Evolutionary conservation across 345 rosid species (phyloP).

Genomic region (Mercurialis annua): DNA sequence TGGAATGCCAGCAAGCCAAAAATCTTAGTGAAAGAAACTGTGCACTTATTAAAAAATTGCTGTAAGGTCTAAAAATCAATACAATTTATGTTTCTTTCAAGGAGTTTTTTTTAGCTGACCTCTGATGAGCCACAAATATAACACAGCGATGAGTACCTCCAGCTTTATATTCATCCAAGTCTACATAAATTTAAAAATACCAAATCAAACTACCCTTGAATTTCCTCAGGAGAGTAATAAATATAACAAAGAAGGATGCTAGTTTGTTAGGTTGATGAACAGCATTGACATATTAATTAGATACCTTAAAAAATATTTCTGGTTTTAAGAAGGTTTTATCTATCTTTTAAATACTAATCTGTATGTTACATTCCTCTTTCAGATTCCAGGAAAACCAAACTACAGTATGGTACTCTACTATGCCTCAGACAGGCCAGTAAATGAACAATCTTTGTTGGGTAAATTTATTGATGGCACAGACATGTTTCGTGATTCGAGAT

Average conservation of each 20-base stretch:
- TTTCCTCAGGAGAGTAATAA: background rate
- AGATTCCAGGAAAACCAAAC: slow-evolving; percentile 96
- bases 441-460: slow-evolving; percentile 65
- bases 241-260: background rate
- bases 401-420: slow-evolving; percentile 86
- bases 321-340: background rate
- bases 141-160: background rate
- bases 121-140: background rate
- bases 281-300: slow-evolving; percentile 1
- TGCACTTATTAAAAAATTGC: background rate
- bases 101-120: no score
- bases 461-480: slow-evolving; percentile 84
- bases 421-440: slow-evolving; percentile 84
- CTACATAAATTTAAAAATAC: background rate
- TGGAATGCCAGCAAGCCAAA: background rate
- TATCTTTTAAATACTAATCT: slow-evolving; percentile 7
- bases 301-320: background rate
- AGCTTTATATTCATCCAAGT: background rate
- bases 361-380: slow-evolving; percentile 19
- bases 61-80: background rate
- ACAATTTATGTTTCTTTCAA: background rate
- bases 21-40: background rate
- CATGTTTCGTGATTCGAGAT: slow-evolving; percentile 76
- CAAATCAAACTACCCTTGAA: background rate
- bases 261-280: background rate